Evolutionary conservation across 352 stramenopile genomes (phyloP).

Genomic region (Globisporangium yorkense): DNA sequence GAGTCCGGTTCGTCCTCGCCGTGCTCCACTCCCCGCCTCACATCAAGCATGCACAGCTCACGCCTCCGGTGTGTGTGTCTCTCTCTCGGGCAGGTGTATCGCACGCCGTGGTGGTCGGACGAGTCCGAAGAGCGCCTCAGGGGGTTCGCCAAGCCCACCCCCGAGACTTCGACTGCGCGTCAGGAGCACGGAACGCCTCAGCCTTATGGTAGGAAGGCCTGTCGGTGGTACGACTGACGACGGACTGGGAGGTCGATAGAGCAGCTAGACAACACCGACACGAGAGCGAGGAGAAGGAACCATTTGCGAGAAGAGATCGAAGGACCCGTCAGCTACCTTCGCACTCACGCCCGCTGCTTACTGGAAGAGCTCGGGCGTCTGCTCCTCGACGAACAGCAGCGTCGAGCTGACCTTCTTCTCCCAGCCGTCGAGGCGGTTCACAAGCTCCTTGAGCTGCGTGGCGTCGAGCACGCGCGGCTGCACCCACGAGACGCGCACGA

Average conservation of each 20-base stretch:
- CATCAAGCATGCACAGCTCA: too few species aligned
- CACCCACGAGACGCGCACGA: conserved; percentile 95
- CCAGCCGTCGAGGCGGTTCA: conserved; percentile 62
- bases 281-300: too few species aligned
- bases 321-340: background rate
- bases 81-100: conserved; percentile 16
- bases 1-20: conserved; percentile 18
- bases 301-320: background rate
- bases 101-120: conserved; percentile 37
- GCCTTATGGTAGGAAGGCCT: conserved; percentile 26
- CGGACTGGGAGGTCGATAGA: background rate
- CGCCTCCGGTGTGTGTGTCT: background rate
- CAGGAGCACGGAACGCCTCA: background rate
- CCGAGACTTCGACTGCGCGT: background rate
- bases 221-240: conserved; percentile 50
- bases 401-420: conserved; percentile 83
- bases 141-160: conserved; percentile 6
- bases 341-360: conserved; percentile 18
- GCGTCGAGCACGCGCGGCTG: conserved; percentile 82
- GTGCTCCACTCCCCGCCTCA: too few species aligned
- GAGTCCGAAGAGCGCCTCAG: conserved; percentile 23
- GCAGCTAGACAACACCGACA: background rate
- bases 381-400: conserved; percentile 80
- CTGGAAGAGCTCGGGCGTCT: conserved; percentile 85
- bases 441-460: conserved; percentile 72